A percentile compares a stretch with the other conserved stretches of the same genome.
Evolutionary conservation across 140 eudicot species (phyloP).

Genomic region (Stevia rebaudiana): DNA sequence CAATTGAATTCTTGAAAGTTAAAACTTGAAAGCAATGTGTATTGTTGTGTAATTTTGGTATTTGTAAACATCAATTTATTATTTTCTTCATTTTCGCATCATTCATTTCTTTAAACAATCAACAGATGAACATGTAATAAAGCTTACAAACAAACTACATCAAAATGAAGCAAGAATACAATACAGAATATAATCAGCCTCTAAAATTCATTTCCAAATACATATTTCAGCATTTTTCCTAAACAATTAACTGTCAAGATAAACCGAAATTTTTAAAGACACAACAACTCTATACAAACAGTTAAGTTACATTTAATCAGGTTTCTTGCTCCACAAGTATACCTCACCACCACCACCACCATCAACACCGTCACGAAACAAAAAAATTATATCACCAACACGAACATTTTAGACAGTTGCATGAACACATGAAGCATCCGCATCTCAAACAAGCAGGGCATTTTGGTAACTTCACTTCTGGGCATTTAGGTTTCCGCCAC

Average conservation of each 20-base stretch:
- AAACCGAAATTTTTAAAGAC: background rate
- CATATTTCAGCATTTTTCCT: conserved; percentile 4
- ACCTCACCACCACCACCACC: conserved; percentile 29
- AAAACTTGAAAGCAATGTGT: no score
- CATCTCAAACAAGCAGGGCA: conserved; percentile 40
- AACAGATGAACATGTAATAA: background rate
- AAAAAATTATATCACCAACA: conserved; percentile 42
- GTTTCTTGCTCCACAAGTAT: conserved; percentile 18
- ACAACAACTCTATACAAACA: conserved; percentile 29
- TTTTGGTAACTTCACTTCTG: conserved; percentile 25
- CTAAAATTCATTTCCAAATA: background rate
- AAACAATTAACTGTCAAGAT: conserved; percentile 2
- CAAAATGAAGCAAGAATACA: background rate
- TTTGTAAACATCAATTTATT: no score
- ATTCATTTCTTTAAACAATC: background rate
- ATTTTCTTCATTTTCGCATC: background rate
- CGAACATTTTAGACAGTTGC: conserved; percentile 38
- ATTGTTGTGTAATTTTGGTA: no score
- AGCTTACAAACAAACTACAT: background rate
- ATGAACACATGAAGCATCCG: conserved; percentile 40
- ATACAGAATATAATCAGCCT: background rate
- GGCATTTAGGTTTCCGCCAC: conserved; percentile 30
- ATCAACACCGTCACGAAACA: conserved; percentile 39
- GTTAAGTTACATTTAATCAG: conserved; percentile 14
- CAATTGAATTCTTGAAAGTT: no score